Evolutionary conservation across 345 rosid genomes (phyloP), one percentile per base, ranked within the genome.

Genomic region (Schrenkiella parvula): DNA sequence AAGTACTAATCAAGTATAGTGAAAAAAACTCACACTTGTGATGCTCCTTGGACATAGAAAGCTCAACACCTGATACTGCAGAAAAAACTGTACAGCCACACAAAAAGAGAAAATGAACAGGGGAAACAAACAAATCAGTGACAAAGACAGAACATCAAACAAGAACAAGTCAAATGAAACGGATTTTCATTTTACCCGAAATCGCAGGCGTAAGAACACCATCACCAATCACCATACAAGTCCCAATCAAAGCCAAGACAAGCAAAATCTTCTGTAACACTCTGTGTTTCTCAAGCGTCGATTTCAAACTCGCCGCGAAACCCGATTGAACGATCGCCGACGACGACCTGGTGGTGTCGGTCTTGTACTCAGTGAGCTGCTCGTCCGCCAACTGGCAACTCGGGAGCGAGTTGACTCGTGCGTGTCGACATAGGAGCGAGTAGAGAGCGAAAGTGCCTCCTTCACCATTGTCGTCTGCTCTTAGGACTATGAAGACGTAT

Each of bases 151-250:
- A 7, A 19, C 50, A 69, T 12, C 18, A 29, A 19, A 22, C 37
- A 28, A 72, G 41, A 64, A 57, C 21, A 14, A 58, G 46, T 70
- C 12, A 61, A 75, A 52, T 4, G 26, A 66, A 76, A 8, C 35
- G 4, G 3, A 17, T 34, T 60, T 47, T 19, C 0, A 32, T 8
- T 17, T 54, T 74, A 92, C 98, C 98, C 15, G 97, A 92, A 77
- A 92, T 78, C 3, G 97, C 95, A 64, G 98, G 95, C 4, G 95
- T 86, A 15, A 88, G 87, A 50, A 92, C 90, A 66, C 96, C 96
- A 79, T 92, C 98, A 71, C 98, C 98, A 72, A 92, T 90, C 42
- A 90, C 93, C 98, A 92, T 92, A 83, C 93, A 92, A 50, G 98
- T 87, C 73, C 98, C 98, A 76, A 92, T 78, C 85, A 92, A 81